A percentile compares a stretch with the other conserved stretches of the same genome.
These are phyloP conservation scores for Croton laevigatus DNA, from an alignment of 441 rosid genomes.

Conservation along the genomic window DNA sequence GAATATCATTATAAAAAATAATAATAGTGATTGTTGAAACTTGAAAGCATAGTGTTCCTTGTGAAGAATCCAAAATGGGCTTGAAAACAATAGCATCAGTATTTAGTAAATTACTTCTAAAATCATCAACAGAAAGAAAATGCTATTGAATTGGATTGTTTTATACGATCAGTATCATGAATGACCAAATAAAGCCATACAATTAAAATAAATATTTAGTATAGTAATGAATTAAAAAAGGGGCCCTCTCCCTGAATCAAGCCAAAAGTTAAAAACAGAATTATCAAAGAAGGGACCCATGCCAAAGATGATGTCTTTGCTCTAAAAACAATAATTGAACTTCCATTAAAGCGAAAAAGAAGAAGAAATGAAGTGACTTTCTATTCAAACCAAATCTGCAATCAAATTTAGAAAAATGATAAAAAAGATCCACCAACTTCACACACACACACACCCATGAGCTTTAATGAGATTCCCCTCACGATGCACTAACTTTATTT, in stretches of 20 bases:
- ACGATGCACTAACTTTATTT: not conserved
- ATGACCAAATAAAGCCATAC: not conserved
- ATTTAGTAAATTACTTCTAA: not conserved
- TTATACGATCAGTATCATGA: not conserved
- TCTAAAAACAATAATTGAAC: conserved; percentile 22
- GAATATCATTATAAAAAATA: too few relatives aligned
- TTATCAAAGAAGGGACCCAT: conserved; percentile 20
- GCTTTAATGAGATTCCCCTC: conserved; percentile 19
- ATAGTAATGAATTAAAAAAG: conserved; percentile 17
- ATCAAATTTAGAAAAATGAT: conserved; percentile 5
- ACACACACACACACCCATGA: conserved; percentile 27
- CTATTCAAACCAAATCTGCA: conserved; percentile 18
- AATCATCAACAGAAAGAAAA: not conserved
- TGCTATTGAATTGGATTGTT: not conserved
- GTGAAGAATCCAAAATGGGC: not conserved
- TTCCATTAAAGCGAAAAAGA: conserved; percentile 24
- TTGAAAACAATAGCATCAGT: not conserved
- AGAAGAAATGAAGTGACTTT: conserved; percentile 23
- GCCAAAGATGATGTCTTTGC: not conserved
- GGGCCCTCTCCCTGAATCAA: conserved; percentile 8
- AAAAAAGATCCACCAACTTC: not conserved
- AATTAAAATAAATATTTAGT: not conserved
- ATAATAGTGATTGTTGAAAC: too few relatives aligned
- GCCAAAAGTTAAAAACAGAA: conserved; percentile 23
- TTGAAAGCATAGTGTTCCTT: not conserved